Percentiles rank a stretch among this genome's conserved stretches.
Evolutionary conservation across 345 rosid species (phyloP).

Genomic region (Murraya paniculata): DNA sequence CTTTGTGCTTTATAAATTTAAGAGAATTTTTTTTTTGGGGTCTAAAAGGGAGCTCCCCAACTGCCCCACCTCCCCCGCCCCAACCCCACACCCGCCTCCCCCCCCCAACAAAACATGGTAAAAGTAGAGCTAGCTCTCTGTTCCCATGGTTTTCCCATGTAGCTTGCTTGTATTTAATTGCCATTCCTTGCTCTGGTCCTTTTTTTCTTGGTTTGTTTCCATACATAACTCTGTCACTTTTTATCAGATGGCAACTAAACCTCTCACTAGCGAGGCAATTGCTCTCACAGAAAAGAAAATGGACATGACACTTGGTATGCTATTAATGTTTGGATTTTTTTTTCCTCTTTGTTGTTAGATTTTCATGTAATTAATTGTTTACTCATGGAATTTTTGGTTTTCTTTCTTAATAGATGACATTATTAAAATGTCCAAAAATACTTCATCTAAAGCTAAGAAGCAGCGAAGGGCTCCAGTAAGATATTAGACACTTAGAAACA

Average conservation of each 20-base stretch:
- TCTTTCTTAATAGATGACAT: constrained; percentile 52
- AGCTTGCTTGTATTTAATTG: background rate
- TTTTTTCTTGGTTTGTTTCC: background rate
- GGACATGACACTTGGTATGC: constrained; percentile 82
- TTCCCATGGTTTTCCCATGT: background rate
- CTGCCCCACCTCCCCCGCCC: too few species aligned
- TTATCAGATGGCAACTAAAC: constrained; percentile 58
- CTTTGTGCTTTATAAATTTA: background rate
- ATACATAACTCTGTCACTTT: background rate
- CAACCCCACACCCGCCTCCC: too few species aligned
- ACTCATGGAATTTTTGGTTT: background rate
- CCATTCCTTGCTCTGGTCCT: background rate
- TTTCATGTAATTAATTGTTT: background rate
- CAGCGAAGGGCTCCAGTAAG: constrained; percentile 52
- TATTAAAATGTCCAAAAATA: constrained; percentile 75
- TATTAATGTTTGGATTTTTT: background rate
- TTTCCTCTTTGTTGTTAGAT: background rate
- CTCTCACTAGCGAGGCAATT: constrained; percentile 68
- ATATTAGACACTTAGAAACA: background rate
- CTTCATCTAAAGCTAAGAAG: constrained; percentile 43
- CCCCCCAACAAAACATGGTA: too few species aligned
- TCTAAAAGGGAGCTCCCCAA: background rate
- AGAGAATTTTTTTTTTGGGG: background rate
- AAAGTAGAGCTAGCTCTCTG: background rate
- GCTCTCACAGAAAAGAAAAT: constrained; percentile 86